Base-by-base conservation (phyloP, 106 monocot genomes). In the Apostasia ramifera region DNA sequence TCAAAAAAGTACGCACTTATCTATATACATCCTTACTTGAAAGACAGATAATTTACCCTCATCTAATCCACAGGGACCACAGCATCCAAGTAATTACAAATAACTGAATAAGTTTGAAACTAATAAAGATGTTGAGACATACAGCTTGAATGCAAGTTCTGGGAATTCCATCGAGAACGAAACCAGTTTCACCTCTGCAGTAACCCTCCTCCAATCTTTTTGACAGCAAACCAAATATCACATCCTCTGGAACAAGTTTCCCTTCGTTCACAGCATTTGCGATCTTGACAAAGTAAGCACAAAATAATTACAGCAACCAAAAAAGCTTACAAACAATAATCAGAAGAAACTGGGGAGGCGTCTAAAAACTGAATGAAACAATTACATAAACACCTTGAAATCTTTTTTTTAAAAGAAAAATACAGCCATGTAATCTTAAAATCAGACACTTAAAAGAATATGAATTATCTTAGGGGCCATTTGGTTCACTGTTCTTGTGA, bases 131-230 rank as follows among this genome's bases (percentile, higher is more conserved):
- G 41, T 47, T 73, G 49, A n/a, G 43, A 61, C 86, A 79, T 83
- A 98, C 97, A 68, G 97, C 97, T 83, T 98, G 92, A 41, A 85
- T 59, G 11, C 71, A 66, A 68, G 89, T 92, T 65, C 84, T 71
- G 7, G 92, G 97, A 5, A 98, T 89, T 57, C 97, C 97, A 81
- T 89, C 97, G 5, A 98, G 89, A 63, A 98, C 83, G 73, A 98
- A 98, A n/a, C 97, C 92, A 61, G 81, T 79, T 71, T 98, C 97
- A 4, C 97, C 92, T 54, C 64, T 84, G 57, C 53, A 44, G 44
- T 79, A 80, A 49, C 85, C 85, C 71, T 92, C 97, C 70, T 98
- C 97, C 9, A 98, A 72, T 53, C 89, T 78, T 58, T 90, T 90
- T 5, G 97, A 81, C 57, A 92, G 62, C 74, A 98, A 59, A 6